Base-by-base conservation (phyloP, 306 rosid genomes). In the Erythrophleum fordii region DNA sequence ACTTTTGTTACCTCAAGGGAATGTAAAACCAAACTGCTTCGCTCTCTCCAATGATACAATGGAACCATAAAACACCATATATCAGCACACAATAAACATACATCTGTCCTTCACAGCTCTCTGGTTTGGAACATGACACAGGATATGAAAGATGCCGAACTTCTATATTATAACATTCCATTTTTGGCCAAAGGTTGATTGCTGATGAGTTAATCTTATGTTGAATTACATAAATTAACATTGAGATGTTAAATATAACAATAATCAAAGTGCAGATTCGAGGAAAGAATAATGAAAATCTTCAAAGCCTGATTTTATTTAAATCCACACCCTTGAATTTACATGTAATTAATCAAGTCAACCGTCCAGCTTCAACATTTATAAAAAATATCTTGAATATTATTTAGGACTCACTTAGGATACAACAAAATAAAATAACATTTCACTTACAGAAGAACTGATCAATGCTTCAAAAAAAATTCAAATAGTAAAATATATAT, bases 261-360 rank as follows among this genome's bases (percentile, higher is more conserved):
- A 39, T 4, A 39, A 9, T 11, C 16, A 9, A 11, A 9, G 49
- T 0, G 0, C 39, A 11, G 20, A 34, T n/a, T 22, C 26, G 17
- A 58, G 2, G 48, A 60, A 17, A 34, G 29, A 48, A 55, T 5
- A 42, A 53, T 12, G 29, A 31, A 13, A 48, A 35, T 31, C 34
- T 46, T 80, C 11, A 41, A 73, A 81, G 26, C 49, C 80, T 53
- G 69, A 67, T 42, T 81, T 67, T 81, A 85, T 85, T 85, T 69
- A 81, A 65, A 72, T 42, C 46, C 35, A 8, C 22, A 29, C 28
- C 39, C 35, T 46, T 14, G 77, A 77, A 72, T 72, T 48, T 44
- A 80, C 73, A 80, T 17, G 72, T 61, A 26, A 81, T 28, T 56
- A 29, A 10, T 20, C 17, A 74, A 73, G 2, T 8, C 73, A 81